A percentile compares a stretch with the other conserved stretches of the same genome.
These are phyloP conservation scores for Thecaphora thlaspeos DNA, from an alignment of 1,284 basidiomycete genomes.

Conservation along the genomic window DNA sequence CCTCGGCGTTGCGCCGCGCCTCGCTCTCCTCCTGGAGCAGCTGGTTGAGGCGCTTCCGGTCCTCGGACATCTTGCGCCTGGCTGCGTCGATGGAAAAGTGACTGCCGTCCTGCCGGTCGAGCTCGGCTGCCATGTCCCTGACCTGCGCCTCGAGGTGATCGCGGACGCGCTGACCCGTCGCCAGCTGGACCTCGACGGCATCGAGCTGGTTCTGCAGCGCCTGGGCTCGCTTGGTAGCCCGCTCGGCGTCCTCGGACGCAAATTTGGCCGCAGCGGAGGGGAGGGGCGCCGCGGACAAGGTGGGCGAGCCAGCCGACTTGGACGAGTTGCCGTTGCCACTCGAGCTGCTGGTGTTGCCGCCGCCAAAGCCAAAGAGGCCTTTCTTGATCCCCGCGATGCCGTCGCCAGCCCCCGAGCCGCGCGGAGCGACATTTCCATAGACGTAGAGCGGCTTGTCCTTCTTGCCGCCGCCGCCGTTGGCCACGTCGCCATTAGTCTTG, in stretches of 20 bases:
- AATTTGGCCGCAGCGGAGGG: background rate
- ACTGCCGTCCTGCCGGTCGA: conserved; percentile 69
- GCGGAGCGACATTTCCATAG: conserved; percentile 23
- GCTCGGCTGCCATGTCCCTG: conserved; percentile 67
- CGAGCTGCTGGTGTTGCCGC: background rate
- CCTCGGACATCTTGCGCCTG: conserved; percentile 64
- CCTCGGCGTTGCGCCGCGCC: conserved; percentile 13
- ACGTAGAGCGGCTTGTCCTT: conserved; percentile 33
- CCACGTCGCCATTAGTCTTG: conserved; percentile 8
- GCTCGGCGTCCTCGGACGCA: conserved; percentile 3
- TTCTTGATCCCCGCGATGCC: background rate
- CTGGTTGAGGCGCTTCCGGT: conserved; percentile 65
- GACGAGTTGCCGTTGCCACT: background rate
- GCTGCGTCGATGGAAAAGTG: conserved; percentile 68
- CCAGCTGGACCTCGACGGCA: conserved; percentile 70
- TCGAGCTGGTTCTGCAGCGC: conserved; percentile 62
- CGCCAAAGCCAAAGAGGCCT: background rate
- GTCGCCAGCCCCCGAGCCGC: background rate
- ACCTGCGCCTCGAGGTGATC: conserved; percentile 68
- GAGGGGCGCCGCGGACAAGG: background rate
- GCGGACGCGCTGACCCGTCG: conserved; percentile 65
- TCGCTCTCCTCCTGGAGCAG: conserved; percentile 67
- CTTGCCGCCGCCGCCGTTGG: conserved; percentile 1
- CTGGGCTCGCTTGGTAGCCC: conserved; percentile 3
- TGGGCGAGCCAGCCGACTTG: background rate